phyloP scores from a whole-genome alignment of 331 rosid species.

The Pyracantha coccinea region DNA sequence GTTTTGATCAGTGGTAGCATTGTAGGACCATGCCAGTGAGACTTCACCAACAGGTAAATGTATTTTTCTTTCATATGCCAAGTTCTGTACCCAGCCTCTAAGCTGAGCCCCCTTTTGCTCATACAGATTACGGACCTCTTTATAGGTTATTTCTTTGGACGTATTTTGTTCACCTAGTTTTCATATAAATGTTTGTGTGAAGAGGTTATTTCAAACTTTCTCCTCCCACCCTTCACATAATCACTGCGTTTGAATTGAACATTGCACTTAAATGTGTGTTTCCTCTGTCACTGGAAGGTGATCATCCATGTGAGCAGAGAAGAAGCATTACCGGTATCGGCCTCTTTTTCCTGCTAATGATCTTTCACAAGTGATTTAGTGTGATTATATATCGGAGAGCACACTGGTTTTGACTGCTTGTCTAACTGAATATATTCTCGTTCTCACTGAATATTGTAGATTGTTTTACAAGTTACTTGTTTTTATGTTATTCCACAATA shows the following conservation, averaged over 20 bases:
- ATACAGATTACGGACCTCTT: background rate
- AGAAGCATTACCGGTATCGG: conserved; percentile 51
- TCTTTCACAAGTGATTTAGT: conserved; percentile 53
- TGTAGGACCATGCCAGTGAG: background rate
- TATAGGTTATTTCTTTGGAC: background rate
- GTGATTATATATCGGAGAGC: background rate
- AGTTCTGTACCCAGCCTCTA: background rate
- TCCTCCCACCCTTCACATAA: background rate
- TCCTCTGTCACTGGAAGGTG: conserved; percentile 42
- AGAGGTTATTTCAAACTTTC: background rate
- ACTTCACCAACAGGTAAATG: too few species aligned
- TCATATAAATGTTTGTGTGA: background rate
- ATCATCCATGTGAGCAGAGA: conserved; percentile 89
- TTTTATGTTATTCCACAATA: background rate
- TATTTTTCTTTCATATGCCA: background rate
- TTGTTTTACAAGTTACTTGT: background rate
- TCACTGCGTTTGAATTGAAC: background rate
- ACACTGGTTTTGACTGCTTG: conserved; percentile 11
- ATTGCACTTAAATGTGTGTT: background rate
- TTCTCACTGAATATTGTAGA: too few species aligned
- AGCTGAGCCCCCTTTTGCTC: background rate
- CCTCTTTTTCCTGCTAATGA: conserved; percentile 78
- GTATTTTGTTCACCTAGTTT: background rate
- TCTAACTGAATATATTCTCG: background rate
- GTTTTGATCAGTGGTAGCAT: too few species aligned